Conservation (phyloP, 345 rosid genomes). For the Syzygium oleosum region DNA sequence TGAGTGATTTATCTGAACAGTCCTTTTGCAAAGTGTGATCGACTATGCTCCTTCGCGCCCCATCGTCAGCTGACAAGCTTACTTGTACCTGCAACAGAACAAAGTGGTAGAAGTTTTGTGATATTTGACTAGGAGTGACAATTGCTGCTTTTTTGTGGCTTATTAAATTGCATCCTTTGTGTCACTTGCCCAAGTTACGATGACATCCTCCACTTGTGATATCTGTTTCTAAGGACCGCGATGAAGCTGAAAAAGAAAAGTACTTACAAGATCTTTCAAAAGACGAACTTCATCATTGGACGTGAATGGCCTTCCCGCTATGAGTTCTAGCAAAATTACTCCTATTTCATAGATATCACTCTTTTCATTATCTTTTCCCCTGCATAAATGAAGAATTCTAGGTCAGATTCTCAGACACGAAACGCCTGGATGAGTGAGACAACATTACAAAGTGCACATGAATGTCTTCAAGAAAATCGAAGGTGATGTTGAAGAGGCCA, state of each 20-base stretch:
- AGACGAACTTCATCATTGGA: constrained; percentile 24
- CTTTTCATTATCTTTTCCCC: constrained; percentile 19
- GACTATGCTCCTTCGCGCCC: constrained; percentile 29
- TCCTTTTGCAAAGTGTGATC: constrained; percentile 42
- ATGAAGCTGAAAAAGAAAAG: neutral
- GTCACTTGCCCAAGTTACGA: neutral
- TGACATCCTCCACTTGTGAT: neutral
- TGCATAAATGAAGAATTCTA: constrained; percentile 1
- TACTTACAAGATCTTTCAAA: constrained; percentile 42
- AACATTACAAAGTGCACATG: neutral
- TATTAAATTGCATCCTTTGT: neutral
- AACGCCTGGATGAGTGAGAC: neutral
- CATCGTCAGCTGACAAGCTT: constrained; percentile 23
- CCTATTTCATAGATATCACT: constrained; percentile 46
- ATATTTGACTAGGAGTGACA: neutral
- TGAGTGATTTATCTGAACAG: constrained; percentile 44
- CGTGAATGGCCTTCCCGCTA: constrained; percentile 39
- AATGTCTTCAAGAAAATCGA: neutral
- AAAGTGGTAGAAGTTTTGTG: neutral
- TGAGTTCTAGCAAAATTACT: constrained; percentile 48
- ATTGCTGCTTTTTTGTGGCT: neutral
- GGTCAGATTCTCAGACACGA: neutral
- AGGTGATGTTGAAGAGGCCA: neutral
- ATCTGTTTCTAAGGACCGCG: neutral
- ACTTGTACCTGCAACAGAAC: constrained; percentile 28